Conservation (phyloP, 2,329 filamentous ascomycete genomes). For the Fusarium phyllophilum region DNA sequence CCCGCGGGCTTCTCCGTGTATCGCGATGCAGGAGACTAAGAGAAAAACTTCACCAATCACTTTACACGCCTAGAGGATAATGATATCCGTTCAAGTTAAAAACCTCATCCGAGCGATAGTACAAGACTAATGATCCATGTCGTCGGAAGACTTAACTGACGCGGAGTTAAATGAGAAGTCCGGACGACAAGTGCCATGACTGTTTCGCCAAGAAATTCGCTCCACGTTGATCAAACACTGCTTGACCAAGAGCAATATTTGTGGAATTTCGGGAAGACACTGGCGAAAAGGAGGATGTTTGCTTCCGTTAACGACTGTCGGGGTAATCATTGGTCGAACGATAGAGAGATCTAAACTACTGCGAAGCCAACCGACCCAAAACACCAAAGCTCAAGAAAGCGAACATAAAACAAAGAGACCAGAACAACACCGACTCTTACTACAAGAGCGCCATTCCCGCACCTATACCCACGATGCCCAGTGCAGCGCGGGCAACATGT, state of each 20-base stretch:
- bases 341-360: conserved; percentile 4
- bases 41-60: not conserved
- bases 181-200: not conserved
- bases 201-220: not conserved
- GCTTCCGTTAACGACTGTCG: conserved; percentile 10
- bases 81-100: not conserved
- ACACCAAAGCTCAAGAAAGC: conserved; percentile 10
- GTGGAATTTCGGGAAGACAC: not conserved
- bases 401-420: not conserved
- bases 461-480: conserved; percentile 47
- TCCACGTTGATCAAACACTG: not conserved
- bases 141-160: not conserved
- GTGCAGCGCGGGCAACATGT: conserved; percentile 43
- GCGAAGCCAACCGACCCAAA: not conserved
- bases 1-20: not conserved
- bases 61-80: not conserved
- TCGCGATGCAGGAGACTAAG: not conserved
- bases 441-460: conserved; percentile 44
- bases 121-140: not conserved
- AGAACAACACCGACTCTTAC: not conserved
- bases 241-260: not conserved
- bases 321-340: conserved; percentile 10
- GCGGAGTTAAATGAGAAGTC: not conserved
- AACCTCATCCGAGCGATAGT: not conserved
- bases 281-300: not conserved